Evolutionary conservation across 2,329 filamentous ascomycete species (phyloP).

Genomic region (Fusarium anguioides): DNA sequence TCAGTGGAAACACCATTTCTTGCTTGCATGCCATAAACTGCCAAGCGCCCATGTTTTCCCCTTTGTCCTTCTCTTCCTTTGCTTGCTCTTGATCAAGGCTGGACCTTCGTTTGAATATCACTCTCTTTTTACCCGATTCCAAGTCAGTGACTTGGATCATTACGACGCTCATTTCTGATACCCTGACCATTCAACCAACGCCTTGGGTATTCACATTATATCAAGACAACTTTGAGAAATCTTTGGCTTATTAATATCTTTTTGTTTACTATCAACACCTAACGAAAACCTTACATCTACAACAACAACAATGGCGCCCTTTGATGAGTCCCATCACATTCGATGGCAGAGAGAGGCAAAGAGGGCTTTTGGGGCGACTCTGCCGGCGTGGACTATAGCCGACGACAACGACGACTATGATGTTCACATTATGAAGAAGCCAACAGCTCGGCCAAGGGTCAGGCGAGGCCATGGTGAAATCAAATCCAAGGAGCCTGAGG

Average conservation of each 20-base stretch:
- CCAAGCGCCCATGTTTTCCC: slow-evolving; percentile 26
- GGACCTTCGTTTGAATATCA: slow-evolving; percentile 37
- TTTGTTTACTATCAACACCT: slow-evolving; percentile 2
- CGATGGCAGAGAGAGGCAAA: slow-evolving; percentile 37
- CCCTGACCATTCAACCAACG: slow-evolving; percentile 9
- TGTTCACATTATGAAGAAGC: slow-evolving; percentile 31
- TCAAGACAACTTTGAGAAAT: slow-evolving; percentile 11
- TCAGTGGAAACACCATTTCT: slow-evolving; percentile 16
- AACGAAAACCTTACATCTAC: slow-evolving; percentile 2
- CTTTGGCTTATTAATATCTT: slow-evolving; percentile 10
- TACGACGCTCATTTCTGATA: slow-evolving; percentile 28
- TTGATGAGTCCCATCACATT: slow-evolving; percentile 19
- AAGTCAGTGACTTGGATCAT: slow-evolving; percentile 41
- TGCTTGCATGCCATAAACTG: slow-evolving; percentile 27
- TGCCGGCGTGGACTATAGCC: slow-evolving; percentile 46
- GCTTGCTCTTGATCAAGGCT: slow-evolving; percentile 40
- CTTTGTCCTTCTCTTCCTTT: slow-evolving; percentile 29
- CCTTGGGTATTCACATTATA: slow-evolving; percentile 13
- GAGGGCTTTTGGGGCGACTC: slow-evolving; percentile 24
- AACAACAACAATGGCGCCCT: slow-evolving; percentile 23
- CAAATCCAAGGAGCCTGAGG: slow-evolving; percentile 16
- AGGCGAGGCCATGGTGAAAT: slow-evolving; percentile 13
- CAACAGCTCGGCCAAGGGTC: slow-evolving; percentile 7
- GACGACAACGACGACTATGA: slow-evolving; percentile 43
- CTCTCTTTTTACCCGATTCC: slow-evolving; percentile 30